A percentile compares a stretch with the other conserved stretches of the same genome.
Conservation (phyloP, 2,329 filamentous ascomycete genomes). For the Neopestalotiopsis clavispora region DNA sequence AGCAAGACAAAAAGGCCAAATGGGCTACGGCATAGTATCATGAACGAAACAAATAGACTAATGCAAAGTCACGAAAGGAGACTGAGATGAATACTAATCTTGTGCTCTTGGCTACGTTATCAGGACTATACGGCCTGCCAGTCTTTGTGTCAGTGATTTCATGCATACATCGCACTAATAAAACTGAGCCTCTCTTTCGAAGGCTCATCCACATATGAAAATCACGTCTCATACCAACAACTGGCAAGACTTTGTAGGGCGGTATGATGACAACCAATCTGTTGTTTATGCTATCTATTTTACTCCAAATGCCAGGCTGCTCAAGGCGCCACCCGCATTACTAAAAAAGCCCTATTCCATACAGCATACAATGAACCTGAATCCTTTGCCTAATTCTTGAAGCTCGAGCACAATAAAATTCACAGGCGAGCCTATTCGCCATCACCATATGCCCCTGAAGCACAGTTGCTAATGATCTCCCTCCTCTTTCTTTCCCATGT, state of each 20-base stretch:
- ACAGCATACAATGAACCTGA: background rate
- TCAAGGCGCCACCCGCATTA: background rate
- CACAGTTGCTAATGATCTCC: background rate
- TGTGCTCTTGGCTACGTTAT: background rate
- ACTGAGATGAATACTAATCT: background rate
- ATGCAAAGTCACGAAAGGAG: conserved; percentile 12
- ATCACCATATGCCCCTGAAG: background rate
- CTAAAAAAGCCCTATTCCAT: background rate
- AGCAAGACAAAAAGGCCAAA: background rate
- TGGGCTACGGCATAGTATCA: background rate
- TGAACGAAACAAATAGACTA: conserved; percentile 16
- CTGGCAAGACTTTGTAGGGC: no score
- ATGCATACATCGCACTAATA: no score
- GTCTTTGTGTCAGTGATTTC: no score
- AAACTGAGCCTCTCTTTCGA: no score
- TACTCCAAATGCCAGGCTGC: background rate
- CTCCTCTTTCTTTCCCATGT: background rate
- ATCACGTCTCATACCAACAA: background rate
- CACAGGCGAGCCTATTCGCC: background rate
- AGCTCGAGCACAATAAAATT: background rate
- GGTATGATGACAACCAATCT: no score
- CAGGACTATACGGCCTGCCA: no score
- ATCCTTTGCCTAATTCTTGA: background rate
- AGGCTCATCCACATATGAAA: no score
- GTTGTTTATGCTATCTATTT: background rate